Evolutionary conservation across 2,329 filamentous ascomycete genomes (phyloP).

Genomic region (Kalaharituber pfeilii): DNA sequence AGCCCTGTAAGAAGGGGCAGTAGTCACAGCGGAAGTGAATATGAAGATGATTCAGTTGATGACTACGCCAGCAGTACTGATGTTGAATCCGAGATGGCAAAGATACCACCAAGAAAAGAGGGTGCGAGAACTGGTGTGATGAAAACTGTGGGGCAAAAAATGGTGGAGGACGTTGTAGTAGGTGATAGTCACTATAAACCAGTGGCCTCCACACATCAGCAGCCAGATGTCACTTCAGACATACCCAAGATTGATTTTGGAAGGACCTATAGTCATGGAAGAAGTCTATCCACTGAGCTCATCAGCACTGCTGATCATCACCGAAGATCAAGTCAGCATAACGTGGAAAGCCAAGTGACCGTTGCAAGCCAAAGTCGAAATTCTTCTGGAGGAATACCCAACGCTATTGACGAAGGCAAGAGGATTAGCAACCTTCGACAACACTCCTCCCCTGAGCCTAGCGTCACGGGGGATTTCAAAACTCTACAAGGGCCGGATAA

Average conservation of each 20-base stretch:
- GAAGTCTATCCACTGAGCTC: conserved; percentile 14
- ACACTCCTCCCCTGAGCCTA: not conserved
- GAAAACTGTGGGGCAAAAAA: conserved; percentile 51
- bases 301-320: conserved; percentile 6
- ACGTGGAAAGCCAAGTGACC: not conserved
- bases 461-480: not conserved
- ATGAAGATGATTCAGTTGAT: conserved; percentile 8
- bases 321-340: not conserved
- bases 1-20: conserved; percentile 3
- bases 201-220: conserved; percentile 21
- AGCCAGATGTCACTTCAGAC: conserved; percentile 26
- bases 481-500: not conserved
- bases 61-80: conserved; percentile 59
- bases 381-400: conserved; percentile 9
- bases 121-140: conserved; percentile 61
- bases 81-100: conserved; percentile 33
- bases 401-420: conserved; percentile 6
- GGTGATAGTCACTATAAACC: conserved; percentile 32
- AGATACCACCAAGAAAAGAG: conserved; percentile 26
- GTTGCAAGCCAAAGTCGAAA: not conserved
- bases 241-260: conserved; percentile 74
- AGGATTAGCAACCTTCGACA: not conserved
- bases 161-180: conserved; percentile 31
- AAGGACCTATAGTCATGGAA: conserved; percentile 52
- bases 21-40: conserved; percentile 15